A percentile compares a stretch with the other conserved stretches of the same genome.
phyloP scores from a whole-genome alignment of 176 grass and related monocot species.

The Lolium rigidum region DNA sequence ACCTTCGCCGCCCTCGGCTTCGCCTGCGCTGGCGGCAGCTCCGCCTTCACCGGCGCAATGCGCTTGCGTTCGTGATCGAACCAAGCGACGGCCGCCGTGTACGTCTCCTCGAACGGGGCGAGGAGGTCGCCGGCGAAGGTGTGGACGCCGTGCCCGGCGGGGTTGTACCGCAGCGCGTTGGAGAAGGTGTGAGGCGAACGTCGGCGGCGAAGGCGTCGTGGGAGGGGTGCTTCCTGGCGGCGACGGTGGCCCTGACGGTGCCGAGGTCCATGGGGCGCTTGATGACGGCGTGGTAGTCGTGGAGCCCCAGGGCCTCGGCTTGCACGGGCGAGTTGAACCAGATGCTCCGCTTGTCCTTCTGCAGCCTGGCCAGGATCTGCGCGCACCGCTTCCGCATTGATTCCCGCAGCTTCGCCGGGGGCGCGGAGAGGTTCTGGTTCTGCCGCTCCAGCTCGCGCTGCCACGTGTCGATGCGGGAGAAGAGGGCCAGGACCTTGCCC shows the following conservation, averaged over 20 bases:
- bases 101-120: slow-evolving; percentile 63
- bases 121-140: slow-evolving; percentile 73
- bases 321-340: slow-evolving; percentile 95
- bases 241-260: slow-evolving; percentile 61
- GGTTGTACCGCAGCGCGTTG: slow-evolving; percentile 93
- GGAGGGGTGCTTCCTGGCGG: slow-evolving; percentile 58
- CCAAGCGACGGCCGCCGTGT: slow-evolving; percentile 37
- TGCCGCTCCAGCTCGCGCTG: slow-evolving; percentile 27
- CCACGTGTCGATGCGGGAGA: slow-evolving; percentile 74
- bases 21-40: slow-evolving; percentile 27
- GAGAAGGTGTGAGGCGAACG: slow-evolving; percentile 77
- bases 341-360: slow-evolving; percentile 81
- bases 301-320: slow-evolving; percentile 64
- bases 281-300: slow-evolving; percentile 86
- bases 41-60: not conserved
- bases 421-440: not conserved
- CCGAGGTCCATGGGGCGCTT: slow-evolving; percentile 91
- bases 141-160: slow-evolving; percentile 69
- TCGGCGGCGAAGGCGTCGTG: slow-evolving; percentile 70
- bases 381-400: slow-evolving; percentile 72
- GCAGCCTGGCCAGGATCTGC: slow-evolving; percentile 75
- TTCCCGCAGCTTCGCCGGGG: slow-evolving; percentile 44
- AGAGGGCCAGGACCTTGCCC: slow-evolving; percentile 71
- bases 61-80: slow-evolving; percentile 63
- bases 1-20: slow-evolving; percentile 50